A percentile compares a stretch with the other conserved stretches of the same genome.
Evolutionary conservation across 2,329 filamentous ascomycete genomes (phyloP).

Genomic region (Sclerotinia spermophila): DNA sequence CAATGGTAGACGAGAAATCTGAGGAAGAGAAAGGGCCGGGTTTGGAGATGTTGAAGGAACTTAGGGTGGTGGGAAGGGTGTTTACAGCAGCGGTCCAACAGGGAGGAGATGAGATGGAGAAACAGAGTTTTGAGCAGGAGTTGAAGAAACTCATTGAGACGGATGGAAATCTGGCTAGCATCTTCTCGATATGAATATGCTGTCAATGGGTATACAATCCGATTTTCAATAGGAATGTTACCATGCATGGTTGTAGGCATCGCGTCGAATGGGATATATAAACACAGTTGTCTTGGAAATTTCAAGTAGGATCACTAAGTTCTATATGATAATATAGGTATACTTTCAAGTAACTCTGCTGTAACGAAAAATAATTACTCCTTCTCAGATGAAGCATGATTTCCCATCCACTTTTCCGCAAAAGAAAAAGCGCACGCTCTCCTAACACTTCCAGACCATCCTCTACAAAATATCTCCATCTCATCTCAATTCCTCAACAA

Average conservation of each 20-base stretch:
- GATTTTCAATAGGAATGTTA: neutral
- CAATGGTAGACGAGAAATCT: neutral
- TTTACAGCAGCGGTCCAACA: neutral
- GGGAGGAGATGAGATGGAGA: neutral
- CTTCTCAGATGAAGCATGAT: neutral
- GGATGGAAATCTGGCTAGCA: neutral
- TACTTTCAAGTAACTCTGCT: neutral
- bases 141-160: neutral
- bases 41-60: neutral
- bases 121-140: neutral
- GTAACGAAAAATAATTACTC: neutral
- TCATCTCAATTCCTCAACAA: neutral
- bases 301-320: neutral
- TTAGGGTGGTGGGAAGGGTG: neutral
- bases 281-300: neutral
- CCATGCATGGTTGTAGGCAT: neutral
- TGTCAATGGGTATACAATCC: neutral
- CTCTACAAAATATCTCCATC: accelerated
- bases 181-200: neutral
- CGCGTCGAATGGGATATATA: neutral
- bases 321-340: neutral
- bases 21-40: neutral
- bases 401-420: neutral
- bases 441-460: neutral
- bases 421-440: neutral